phyloP scores from a whole-genome alignment of 73 alveolate genomes.

The Durusdinium trenchii region DNA sequence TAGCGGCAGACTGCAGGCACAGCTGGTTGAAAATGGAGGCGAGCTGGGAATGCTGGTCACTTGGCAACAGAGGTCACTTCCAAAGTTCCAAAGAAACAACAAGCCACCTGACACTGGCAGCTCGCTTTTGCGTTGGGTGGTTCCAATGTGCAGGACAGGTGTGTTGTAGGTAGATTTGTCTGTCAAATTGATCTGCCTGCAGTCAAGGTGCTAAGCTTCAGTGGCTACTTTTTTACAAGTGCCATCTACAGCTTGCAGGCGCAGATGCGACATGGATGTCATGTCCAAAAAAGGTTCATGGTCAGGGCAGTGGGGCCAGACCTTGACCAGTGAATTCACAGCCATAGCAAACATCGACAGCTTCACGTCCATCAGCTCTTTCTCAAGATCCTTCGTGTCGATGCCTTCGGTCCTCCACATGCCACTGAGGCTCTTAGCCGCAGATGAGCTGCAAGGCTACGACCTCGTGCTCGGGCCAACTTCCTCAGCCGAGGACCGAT shows the following conservation, averaged over 20 bases:
- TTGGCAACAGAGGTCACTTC: no score
- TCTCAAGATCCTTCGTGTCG: not conserved
- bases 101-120: no score
- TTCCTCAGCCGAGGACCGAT: conserved; percentile 43
- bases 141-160: no score
- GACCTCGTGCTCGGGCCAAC: conserved; percentile 90
- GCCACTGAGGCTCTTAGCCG: conserved; percentile 17
- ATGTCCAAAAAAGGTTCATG: no score
- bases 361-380: not conserved
- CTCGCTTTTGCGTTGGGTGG: no score
- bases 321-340: no score
- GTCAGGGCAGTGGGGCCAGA: no score
- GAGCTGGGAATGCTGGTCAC: conserved; percentile 37
- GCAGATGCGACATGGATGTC: not conserved
- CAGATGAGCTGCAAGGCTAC: conserved; percentile 75
- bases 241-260: conserved; percentile 68
- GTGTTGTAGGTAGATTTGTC: not conserved
- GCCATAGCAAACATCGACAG: no score
- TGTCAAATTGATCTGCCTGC: not conserved
- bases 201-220: conserved; percentile 55
- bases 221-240: conserved; percentile 71
- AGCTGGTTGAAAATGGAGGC: conserved; percentile 85
- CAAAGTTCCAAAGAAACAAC: no score
- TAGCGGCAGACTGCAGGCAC: no score
- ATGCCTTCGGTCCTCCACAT: not conserved